Evolutionary conservation across 805 yeast genomes (phyloP), one percentile per base, ranked within the genome.

Genomic region (Komagataella pastoris): DNA sequence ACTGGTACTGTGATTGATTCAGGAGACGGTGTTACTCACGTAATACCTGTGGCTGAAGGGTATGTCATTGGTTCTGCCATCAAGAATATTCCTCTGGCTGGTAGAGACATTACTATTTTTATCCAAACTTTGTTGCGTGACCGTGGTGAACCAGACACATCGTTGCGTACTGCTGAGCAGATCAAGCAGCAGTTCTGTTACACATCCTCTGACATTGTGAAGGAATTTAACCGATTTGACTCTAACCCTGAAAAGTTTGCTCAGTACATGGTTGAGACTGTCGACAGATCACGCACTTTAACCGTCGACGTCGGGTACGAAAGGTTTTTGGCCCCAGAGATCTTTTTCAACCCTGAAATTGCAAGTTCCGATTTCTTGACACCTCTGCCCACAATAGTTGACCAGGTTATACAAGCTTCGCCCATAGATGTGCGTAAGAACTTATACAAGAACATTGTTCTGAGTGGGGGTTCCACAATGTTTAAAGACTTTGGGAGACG

Each of bases 1-100:
- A 93, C 99, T 6, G 99, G 99, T 68, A 93, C 98, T 0, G 99
- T 93, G 58, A 91, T 93, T 60, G 99, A 93, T 65, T 84, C 95
- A 2, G 99, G 99, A 72, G 99, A 91, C 64, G 99, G 99, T 75
- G 99, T 93, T 3, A 93, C 99, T 10, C 99, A 93, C 67, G 98
- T 93, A 48, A 93, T 93, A 56, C 98, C 99, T 14, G 99, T 93
- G 43, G 98, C 99, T 24, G 99, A 93, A 71, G 99, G 99, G 54
- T 93, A 93, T 65, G 99, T 93, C 40, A 93, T 93, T 65, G 99
- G 98, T 5, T 83, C 96, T 12, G 96, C 97, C 36, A 93, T 93
- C 66, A 93, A 93, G 65, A 91, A 93, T 67, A 88, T 93, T 54
- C 99, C 99, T 54, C 85, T 93, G 68, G 99, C 99, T 0, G 99